Evolutionary conservation across 441 rosid species (phyloP).

Genomic region (Caryocar brasiliense): DNA sequence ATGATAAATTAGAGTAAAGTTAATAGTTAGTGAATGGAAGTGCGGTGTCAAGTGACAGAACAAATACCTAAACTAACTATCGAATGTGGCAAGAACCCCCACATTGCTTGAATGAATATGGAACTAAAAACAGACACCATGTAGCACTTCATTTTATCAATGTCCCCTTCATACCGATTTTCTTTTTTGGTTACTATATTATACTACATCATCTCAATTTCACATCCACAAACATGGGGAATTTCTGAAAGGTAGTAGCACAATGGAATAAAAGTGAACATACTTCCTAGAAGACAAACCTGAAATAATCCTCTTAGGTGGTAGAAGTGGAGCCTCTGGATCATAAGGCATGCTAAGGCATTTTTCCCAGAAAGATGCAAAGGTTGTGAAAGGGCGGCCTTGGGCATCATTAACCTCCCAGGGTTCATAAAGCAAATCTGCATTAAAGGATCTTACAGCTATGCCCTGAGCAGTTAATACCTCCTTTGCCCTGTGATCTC

Average conservation of each 20-base stretch:
- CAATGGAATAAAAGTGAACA: background rate
- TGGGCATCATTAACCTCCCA: conserved; percentile 84
- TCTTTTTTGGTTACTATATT: background rate
- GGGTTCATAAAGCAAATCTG: conserved; percentile 94
- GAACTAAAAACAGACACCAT: too few species aligned
- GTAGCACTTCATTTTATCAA: too few species aligned
- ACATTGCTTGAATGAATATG: too few species aligned
- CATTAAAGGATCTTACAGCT: conserved; percentile 70
- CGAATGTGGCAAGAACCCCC: too few species aligned
- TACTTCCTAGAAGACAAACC: conserved; percentile 33
- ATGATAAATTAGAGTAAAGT: too few species aligned
- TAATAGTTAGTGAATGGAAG: too few species aligned
- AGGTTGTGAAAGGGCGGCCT: conserved; percentile 68
- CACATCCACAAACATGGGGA: background rate
- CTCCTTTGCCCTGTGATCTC: conserved; percentile 90
- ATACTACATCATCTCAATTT: background rate
- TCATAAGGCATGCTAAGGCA: conserved; percentile 96
- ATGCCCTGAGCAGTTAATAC: conserved; percentile 60
- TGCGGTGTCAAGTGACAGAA: too few species aligned
- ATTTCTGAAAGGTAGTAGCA: background rate
- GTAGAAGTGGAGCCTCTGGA: conserved; percentile 94
- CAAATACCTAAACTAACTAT: too few species aligned
- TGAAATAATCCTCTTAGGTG: conserved; percentile 85
- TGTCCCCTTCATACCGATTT: background rate
- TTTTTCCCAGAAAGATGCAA: conserved; percentile 81